A percentile compares a stretch with the other conserved stretches of the same genome.
Evolutionary conservation across 192 early-diverging fungal genomes (phyloP).

Genomic region (Chytriomyces sp.): DNA sequence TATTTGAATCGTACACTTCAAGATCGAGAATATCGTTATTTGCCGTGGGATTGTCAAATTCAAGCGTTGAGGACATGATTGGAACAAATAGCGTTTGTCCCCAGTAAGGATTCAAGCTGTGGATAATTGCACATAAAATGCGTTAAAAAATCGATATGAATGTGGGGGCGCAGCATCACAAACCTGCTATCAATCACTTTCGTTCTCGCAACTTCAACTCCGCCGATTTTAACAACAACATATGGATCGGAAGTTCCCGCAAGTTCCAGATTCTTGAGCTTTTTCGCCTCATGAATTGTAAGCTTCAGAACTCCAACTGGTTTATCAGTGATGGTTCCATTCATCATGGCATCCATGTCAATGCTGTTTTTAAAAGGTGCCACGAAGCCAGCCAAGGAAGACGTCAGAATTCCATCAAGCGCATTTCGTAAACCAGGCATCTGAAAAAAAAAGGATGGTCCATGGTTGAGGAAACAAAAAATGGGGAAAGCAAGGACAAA

Average conservation of each 20-base stretch:
- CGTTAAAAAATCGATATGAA: not conserved
- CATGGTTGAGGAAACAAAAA: not conserved
- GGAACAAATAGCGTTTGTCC: slow-evolving; percentile 78
- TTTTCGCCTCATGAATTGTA: slow-evolving; percentile 77
- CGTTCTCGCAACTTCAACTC: slow-evolving; percentile 69
- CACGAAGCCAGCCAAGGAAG: slow-evolving; percentile 24
- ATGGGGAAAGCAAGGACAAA: not conserved
- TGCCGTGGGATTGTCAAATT: not conserved
- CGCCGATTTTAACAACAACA: slow-evolving; percentile 73
- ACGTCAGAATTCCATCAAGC: slow-evolving; percentile 51
- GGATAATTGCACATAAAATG: not conserved
- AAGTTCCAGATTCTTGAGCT: slow-evolving; percentile 84
- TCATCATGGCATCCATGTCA: slow-evolving; percentile 80
- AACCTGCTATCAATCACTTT: slow-evolving; percentile 66
- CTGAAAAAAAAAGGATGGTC: too few relatives aligned
- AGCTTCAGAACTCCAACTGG: slow-evolving; percentile 88
- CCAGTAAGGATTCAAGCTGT: slow-evolving; percentile 83
- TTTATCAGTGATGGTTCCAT: slow-evolving; percentile 67
- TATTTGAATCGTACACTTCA: slow-evolving; percentile 84
- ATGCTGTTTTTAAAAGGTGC: slow-evolving; percentile 78
- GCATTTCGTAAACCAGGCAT: slow-evolving; percentile 37
- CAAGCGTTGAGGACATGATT: slow-evolving; percentile 63
- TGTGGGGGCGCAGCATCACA: too few relatives aligned
- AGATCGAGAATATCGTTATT: slow-evolving; percentile 72
- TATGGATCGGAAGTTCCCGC: slow-evolving; percentile 93